Evolutionary conservation across 1,139 yeast species (phyloP).

Genomic region (Zygosaccharomyces sapae): DNA sequence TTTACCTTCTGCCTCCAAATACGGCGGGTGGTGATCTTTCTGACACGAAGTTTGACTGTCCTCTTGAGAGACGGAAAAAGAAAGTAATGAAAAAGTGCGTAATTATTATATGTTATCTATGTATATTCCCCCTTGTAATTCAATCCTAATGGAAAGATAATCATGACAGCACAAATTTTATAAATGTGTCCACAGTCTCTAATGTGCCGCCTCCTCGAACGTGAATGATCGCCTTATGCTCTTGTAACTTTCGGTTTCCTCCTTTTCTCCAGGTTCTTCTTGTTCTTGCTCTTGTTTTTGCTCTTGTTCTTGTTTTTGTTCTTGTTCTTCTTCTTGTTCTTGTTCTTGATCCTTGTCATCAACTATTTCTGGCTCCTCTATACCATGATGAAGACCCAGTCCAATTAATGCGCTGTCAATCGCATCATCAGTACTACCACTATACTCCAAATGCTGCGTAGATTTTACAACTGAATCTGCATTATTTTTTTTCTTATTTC

Average conservation of each 20-base stretch:
- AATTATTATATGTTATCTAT: constrained; percentile 1
- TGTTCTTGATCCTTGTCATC: constrained; percentile 5
- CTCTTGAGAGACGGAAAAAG: too few species aligned
- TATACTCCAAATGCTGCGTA: constrained; percentile 13
- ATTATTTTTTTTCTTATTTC: constrained; percentile 11
- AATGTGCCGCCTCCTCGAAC: not conserved
- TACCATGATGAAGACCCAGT: constrained; percentile 16
- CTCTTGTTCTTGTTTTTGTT: too few species aligned
- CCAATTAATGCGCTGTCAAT: constrained; percentile 22
- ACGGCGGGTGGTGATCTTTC: constrained; percentile 36
- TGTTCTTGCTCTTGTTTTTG: too few species aligned
- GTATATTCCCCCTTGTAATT: constrained; percentile 1
- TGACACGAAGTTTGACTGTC: too few species aligned
- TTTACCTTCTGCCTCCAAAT: constrained; percentile 35
- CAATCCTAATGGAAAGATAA: not conserved
- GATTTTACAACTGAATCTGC: constrained; percentile 8
- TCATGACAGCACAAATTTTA: not conserved
- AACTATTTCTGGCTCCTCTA: constrained; percentile 1
- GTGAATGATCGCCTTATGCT: not conserved
- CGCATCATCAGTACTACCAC: constrained; percentile 16
- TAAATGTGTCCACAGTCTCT: not conserved
- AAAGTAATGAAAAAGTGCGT: too few species aligned
- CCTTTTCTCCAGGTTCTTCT: not conserved
- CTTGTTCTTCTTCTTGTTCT: constrained; percentile 1
- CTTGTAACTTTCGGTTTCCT: constrained; percentile 1